A percentile compares a stretch with the other conserved stretches of the same genome.
phyloP scores from a whole-genome alignment of 805 yeast genomes.

The Debaryomyces hansenii region DNA sequence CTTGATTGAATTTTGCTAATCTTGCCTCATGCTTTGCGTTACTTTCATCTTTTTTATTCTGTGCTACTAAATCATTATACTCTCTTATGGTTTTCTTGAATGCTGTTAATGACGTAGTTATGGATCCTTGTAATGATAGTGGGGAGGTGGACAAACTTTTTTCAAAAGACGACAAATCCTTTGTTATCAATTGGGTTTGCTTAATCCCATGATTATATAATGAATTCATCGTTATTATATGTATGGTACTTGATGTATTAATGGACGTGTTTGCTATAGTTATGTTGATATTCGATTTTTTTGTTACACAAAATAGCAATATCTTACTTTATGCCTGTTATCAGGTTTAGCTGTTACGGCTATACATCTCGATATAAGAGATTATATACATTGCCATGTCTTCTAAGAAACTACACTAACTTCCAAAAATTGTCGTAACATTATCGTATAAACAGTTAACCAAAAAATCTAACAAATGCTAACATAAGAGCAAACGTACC shows the following conservation, averaged over 20 bases:
- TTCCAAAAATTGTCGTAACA: not conserved
- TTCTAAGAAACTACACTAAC: not conserved
- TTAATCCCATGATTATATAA: slow-evolving; percentile 87
- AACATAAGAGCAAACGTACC: slow-evolving; percentile 95
- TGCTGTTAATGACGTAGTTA: slow-evolving; percentile 77
- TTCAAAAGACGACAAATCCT: slow-evolving; percentile 69
- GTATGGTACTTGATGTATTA: not conserved
- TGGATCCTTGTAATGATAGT: slow-evolving; percentile 71
- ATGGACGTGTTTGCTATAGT: not conserved
- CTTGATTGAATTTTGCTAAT: slow-evolving; percentile 54
- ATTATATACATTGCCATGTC: no score
- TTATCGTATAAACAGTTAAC: slow-evolving; percentile 30
- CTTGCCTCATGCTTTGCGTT: slow-evolving; percentile 54
- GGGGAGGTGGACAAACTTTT: slow-evolving; percentile 68
- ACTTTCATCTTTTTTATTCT: slow-evolving; percentile 56
- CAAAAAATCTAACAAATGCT: slow-evolving; percentile 84
- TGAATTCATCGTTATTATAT: slow-evolving; percentile 55
- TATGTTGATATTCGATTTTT: not conserved
- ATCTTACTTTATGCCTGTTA: no score
- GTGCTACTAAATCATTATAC: slow-evolving; percentile 56
- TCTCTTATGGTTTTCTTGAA: slow-evolving; percentile 75
- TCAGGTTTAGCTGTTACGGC: not conserved
- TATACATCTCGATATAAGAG: not conserved
- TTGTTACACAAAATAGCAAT: slow-evolving; percentile 3
- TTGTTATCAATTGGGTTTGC: slow-evolving; percentile 71